Evolutionary conservation across 1,284 basidiomycete genomes (phyloP).

Genomic region (Chondrostereum purpureum): DNA sequence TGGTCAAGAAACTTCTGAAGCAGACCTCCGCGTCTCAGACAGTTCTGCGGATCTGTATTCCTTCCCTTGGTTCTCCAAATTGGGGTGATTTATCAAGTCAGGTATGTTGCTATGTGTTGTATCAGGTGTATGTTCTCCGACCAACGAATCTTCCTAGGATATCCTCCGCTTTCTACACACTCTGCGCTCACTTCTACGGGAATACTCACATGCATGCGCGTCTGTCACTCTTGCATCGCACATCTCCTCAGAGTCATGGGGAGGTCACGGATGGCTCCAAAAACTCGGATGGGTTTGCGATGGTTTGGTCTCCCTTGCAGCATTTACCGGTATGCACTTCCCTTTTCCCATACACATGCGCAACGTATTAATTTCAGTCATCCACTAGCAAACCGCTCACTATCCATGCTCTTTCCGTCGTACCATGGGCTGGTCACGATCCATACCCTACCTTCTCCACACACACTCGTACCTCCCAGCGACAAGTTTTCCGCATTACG

Average conservation of each 20-base stretch:
- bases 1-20: constrained; percentile 7
- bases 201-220: constrained; percentile 52
- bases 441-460: constrained; percentile 64
- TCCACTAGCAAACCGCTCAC: constrained; percentile 54
- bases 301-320: constrained; percentile 65
- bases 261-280: constrained; percentile 61
- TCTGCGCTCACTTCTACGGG: constrained; percentile 57
- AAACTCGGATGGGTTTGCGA: constrained; percentile 79
- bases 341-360: background rate
- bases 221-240: constrained; percentile 63
- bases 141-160: constrained; percentile 39
- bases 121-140: constrained; percentile 9
- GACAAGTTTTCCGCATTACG: constrained; percentile 74
- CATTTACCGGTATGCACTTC: constrained; percentile 66
- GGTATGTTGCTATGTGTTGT: constrained; percentile 33
- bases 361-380: constrained; percentile 10
- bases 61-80: constrained; percentile 59
- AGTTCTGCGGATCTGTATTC: constrained; percentile 60
- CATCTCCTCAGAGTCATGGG: constrained; percentile 49
- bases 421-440: constrained; percentile 81
- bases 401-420: constrained; percentile 66
- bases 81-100: constrained; percentile 61
- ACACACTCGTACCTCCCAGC: constrained; percentile 65
- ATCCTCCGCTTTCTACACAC: constrained; percentile 65
- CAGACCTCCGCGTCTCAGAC: constrained; percentile 15